Percentiles rank a stretch among this genome's conserved stretches.
Conservation (phyloP, 148 eudicot genomes). For the Heliosperma pusillum region DNA sequence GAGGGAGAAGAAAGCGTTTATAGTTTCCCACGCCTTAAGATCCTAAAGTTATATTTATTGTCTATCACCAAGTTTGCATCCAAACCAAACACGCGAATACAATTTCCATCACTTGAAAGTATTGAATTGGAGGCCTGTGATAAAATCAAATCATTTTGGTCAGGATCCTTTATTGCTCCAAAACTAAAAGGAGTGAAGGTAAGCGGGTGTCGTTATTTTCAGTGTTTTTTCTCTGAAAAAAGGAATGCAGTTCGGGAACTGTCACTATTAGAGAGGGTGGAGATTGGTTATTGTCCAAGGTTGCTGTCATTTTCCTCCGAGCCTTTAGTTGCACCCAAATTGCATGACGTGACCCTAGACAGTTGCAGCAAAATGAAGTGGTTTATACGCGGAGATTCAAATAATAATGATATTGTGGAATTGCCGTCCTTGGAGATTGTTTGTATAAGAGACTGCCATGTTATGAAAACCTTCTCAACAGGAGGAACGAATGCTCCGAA, state of each 20-base stretch:
- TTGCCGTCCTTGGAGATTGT: neutral
- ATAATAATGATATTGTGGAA: neutral
- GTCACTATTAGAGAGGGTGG: neutral
- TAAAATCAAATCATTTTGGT: neutral
- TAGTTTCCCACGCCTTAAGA: constrained; percentile 1
- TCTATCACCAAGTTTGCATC: neutral
- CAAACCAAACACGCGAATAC: neutral
- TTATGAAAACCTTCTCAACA: neutral
- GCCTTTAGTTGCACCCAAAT: neutral
- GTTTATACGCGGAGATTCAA: neutral
- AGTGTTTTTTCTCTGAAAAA: neutral
- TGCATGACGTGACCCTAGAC: neutral
- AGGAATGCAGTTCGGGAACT: neutral
- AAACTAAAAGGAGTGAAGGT: neutral
- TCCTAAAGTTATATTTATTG: neutral
- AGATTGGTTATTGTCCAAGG: neutral
- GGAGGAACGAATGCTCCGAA: neutral
- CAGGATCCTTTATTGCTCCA: neutral
- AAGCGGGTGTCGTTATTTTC: neutral
- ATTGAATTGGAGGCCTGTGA: neutral
- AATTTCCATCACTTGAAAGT: neutral
- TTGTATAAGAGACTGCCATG: neutral
- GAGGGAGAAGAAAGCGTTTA: neutral
- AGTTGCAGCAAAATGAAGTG: neutral
- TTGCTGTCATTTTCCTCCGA: neutral